phyloP scores from a whole-genome alignment of 495 filamentous ascomycete genomes.

The Xylaria intraflava region DNA sequence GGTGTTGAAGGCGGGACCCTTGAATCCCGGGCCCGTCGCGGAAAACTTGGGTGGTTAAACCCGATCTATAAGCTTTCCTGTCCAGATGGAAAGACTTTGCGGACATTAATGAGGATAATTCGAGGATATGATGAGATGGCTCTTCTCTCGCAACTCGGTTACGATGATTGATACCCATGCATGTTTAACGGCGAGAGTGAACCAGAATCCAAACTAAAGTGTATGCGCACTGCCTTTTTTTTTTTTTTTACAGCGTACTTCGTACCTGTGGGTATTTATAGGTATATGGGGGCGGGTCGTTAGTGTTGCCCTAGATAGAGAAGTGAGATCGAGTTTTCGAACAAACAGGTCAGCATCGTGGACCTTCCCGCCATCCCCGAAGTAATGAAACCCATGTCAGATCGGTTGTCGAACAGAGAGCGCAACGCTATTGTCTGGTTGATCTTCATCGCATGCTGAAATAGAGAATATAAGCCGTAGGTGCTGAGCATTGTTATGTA shows the following conservation, averaged over 20 bases:
- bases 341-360: conserved; percentile 2
- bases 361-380: conserved; percentile 1
- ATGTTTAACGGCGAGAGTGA: background rate
- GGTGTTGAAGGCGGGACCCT: background rate
- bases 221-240: conserved; percentile 8
- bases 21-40: background rate
- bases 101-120: background rate
- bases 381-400: conserved; percentile 3
- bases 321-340: background rate
- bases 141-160: background rate
- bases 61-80: background rate
- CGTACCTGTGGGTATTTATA: too few relatives aligned
- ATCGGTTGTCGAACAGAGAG: background rate
- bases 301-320: background rate
- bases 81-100: background rate
- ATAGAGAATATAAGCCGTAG: too few relatives aligned
- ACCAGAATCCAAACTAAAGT: background rate
- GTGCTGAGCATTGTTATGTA: too few relatives aligned
- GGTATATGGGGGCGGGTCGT: background rate
- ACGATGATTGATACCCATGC: background rate
- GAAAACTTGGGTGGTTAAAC: background rate
- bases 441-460: background rate
- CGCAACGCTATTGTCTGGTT: background rate
- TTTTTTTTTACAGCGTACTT: too few relatives aligned
- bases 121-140: background rate